Evolutionary conservation across 129 eudicot genomes (phyloP).

Genomic region (Pulicaria dysenterica): DNA sequence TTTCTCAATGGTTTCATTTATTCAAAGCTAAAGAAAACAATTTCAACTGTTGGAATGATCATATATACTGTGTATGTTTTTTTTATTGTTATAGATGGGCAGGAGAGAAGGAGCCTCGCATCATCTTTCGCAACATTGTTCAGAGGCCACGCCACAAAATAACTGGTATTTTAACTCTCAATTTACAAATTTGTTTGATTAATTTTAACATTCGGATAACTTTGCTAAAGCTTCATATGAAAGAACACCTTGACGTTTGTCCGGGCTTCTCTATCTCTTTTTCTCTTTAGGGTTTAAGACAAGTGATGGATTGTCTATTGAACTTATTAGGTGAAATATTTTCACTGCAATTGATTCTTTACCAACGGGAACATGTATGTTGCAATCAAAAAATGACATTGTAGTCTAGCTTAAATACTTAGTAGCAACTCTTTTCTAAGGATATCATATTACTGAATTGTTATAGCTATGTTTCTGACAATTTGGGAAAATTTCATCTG

Average conservation of each 20-base stretch:
- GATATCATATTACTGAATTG: background rate
- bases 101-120: slow-evolving; percentile 89
- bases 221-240: background rate
- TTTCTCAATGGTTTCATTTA: slow-evolving; percentile 1
- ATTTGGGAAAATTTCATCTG: background rate
- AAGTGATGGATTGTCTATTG: background rate
- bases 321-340: background rate
- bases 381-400: background rate
- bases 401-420: background rate
- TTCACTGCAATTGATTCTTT: background rate
- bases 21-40: background rate
- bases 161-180: slow-evolving; percentile 53
- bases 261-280: too few relatives aligned
- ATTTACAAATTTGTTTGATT: background rate
- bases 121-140: slow-evolving; percentile 88
- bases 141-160: slow-evolving; percentile 94
- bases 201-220: too few relatives aligned
- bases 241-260: slow-evolving; percentile 4
- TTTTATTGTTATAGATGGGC: slow-evolving; percentile 76
- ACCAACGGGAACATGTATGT: background rate
- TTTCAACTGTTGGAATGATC: slow-evolving; percentile 14
- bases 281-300: too few relatives aligned
- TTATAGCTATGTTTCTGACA: background rate
- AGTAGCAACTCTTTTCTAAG: background rate
- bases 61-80: background rate